Percentiles rank a stretch among this genome's conserved stretches.
Evolutionary conservation across 768 basidiomycete genomes (phyloP).

Genomic region (Trametes meyenii): DNA sequence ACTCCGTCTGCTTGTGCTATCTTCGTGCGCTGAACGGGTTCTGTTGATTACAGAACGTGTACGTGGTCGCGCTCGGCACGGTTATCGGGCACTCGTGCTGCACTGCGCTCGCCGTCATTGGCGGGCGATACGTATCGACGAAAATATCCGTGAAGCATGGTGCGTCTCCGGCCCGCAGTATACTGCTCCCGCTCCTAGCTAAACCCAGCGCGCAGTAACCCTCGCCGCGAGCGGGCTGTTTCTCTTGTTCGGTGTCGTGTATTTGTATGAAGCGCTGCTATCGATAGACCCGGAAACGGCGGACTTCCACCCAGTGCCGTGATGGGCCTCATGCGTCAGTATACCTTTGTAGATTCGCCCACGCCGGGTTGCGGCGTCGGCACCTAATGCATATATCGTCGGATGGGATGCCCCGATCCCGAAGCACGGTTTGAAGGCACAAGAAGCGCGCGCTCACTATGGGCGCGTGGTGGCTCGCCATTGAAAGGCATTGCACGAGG

Average conservation of each 20-base stretch:
- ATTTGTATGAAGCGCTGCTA: conserved; percentile 58
- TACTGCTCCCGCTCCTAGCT: background rate
- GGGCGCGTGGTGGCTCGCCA: no score
- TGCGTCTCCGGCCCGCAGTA: conserved; percentile 39
- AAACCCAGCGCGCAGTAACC: conserved; percentile 60
- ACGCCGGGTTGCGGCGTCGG: background rate
- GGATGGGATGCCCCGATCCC: background rate
- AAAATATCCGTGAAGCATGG: conserved; percentile 96
- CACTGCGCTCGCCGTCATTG: conserved; percentile 89
- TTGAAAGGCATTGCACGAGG: no score
- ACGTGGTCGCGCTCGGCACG: conserved; percentile 88
- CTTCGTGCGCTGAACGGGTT: conserved; percentile 9
- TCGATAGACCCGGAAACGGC: conserved; percentile 31
- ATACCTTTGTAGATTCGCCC: conserved; percentile 11
- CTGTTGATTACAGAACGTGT: conserved; percentile 71
- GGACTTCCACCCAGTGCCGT: conserved; percentile 21
- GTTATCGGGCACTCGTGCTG: conserved; percentile 86
- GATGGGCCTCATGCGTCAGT: conserved; percentile 11
- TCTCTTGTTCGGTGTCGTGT: conserved; percentile 80
- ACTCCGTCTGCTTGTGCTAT: conserved; percentile 1
- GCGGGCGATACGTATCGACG: conserved; percentile 88
- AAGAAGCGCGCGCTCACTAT: background rate
- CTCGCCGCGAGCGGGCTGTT: conserved; percentile 82
- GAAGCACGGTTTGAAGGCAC: background rate
- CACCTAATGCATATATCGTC: conserved; percentile 12